These are phyloP conservation scores for Ustilago esculenta DNA, from an alignment of 1,284 basidiomycete genomes.

Conservation along the genomic window DNA sequence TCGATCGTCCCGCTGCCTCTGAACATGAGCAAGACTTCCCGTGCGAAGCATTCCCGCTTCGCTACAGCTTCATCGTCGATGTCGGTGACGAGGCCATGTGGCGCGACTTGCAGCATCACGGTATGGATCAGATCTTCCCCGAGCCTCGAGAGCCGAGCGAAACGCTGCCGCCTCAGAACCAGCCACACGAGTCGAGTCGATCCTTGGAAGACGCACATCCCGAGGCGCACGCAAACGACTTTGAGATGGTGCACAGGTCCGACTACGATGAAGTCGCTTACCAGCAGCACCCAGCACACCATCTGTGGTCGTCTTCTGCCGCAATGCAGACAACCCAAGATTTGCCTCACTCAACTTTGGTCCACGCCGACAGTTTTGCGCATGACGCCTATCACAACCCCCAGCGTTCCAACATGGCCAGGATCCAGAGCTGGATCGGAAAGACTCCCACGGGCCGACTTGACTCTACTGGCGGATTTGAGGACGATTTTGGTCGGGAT, in stretches of 20 bases:
- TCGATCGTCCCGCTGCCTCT: neutral
- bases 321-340: neutral
- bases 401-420: slow-evolving; percentile 30
- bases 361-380: neutral
- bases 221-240: neutral
- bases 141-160: slow-evolving; percentile 12
- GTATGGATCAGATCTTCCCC: slow-evolving; percentile 11
- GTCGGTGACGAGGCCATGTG: slow-evolving; percentile 37
- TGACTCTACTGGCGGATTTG: slow-evolving; percentile 16
- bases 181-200: neutral
- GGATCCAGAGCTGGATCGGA: slow-evolving; percentile 46
- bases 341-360: neutral
- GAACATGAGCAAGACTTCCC: slow-evolving; percentile 1
- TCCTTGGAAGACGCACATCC: neutral
- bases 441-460: slow-evolving; percentile 30
- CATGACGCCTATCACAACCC: slow-evolving; percentile 17
- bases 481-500: slow-evolving; percentile 7
- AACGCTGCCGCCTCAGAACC: neutral
- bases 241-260: slow-evolving; percentile 1
- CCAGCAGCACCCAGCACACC: slow-evolving; percentile 1
- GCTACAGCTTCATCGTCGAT: slow-evolving; percentile 32
- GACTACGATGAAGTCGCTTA: neutral
- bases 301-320: neutral
- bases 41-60: slow-evolving; percentile 6
- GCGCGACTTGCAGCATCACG: slow-evolving; percentile 33